Evolutionary conservation across 106 monocot species (phyloP), one percentile per base, ranked within the genome.

Genomic region (Acanthochlamys bracteata): DNA sequence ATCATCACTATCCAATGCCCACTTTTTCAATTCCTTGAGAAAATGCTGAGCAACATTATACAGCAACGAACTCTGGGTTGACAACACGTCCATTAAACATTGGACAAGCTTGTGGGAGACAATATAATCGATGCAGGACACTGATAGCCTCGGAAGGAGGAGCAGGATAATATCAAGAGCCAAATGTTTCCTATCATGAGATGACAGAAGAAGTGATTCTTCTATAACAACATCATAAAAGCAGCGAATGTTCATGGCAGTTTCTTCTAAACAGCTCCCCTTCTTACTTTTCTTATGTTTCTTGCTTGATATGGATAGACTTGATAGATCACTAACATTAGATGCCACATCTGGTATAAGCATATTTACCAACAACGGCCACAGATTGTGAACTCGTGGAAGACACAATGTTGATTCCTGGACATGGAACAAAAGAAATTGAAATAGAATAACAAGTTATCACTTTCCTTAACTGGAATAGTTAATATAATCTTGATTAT

Each of bases 181-280:
- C 78, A 98, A 71, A 72, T 83, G 88, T 60, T 98, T 98, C 73
- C 96, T 73, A 25, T 98, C 96, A 79, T 98, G 91, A 76, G 96
- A 98, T 39, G 96, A 98, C 23, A 69, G 60, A 57, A 98, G 83
- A 67, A 98, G 74, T 42, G 80, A 77, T 69, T 73, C 79, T 75
- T 98, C 96, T 66, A 98, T 83, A 20, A 88, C 84, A 67, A 92
- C 77, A 63, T 91, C 92, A 56, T 65, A 77, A 56, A 98, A 98
- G 75, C 42, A 68, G 42, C 58, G 68, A 14, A 98, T 53, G 65
- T 88, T 85, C 40, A 69, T 76, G 10, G 73, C 59, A 55, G 69
- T 60, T 64, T 91, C 88, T 70, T 89, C 86, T 57, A 57, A 61
- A 11, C 65, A 81, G 46, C 71, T 70, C 13, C 80, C 69, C 62